Percentiles rank a stretch among this genome's conserved stretches.
These are phyloP conservation scores for Pseudocercospora eumusae DNA, from an alignment of 2,329 filamentous ascomycete genomes.

Conservation along the genomic window DNA sequence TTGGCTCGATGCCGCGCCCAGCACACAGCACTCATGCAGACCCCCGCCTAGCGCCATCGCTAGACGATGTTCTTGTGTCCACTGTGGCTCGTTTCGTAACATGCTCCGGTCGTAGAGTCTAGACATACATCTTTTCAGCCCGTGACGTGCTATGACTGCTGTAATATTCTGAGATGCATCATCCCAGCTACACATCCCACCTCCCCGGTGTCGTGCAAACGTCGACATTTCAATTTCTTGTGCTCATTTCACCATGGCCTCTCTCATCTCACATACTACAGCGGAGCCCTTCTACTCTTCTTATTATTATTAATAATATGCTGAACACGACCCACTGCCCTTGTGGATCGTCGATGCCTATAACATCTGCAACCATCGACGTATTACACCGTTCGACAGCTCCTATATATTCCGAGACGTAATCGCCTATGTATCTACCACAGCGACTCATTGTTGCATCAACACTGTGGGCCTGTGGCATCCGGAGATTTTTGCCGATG, in stretches of 20 bases:
- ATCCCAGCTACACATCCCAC: conserved; percentile 25
- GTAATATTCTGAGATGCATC: no score
- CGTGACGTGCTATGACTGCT: conserved; percentile 25
- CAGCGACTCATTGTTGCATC: no score
- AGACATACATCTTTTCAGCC: no score
- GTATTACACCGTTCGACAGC: no score
- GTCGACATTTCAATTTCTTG: conserved; percentile 21
- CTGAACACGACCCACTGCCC: neutral
- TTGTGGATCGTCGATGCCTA: conserved; percentile 4
- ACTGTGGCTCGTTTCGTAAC: conserved; percentile 29
- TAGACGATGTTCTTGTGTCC: conserved; percentile 1
- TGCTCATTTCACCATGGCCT: conserved; percentile 1
- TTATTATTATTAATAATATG: no score
- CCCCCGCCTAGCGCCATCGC: conserved; percentile 8
- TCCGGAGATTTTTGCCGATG: conserved; percentile 9
- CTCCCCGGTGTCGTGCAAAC: conserved; percentile 21
- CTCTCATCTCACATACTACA: neutral
- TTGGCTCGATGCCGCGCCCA: conserved; percentile 13
- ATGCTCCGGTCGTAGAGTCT: conserved; percentile 24
- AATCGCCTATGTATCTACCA: no score
- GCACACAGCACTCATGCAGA: conserved; percentile 9
- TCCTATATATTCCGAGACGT: conserved; percentile 1
- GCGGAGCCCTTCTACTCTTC: neutral
- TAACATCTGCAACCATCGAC: conserved; percentile 4
- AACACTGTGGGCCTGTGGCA: conserved; percentile 5